A percentile compares a stretch with the other conserved stretches of the same genome.
Conservation (phyloP, 371 early-diverging fungal species). For the Actinomortierella wolfii region DNA sequence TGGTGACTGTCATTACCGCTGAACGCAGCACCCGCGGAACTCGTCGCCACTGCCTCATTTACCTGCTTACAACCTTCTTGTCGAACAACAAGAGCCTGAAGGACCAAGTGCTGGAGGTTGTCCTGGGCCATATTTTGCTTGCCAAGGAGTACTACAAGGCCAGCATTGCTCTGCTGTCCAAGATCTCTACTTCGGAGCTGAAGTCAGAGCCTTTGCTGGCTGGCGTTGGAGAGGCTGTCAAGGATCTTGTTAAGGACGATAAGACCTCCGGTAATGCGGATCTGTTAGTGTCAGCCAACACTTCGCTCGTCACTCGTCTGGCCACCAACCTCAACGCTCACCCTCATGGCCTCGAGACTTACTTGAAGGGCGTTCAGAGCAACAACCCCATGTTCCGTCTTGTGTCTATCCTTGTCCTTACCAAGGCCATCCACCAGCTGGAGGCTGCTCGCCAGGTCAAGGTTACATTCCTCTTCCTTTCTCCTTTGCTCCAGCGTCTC, state of each 20-base stretch:
- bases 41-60: conserved; percentile 36
- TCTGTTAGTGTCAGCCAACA: conserved; percentile 17
- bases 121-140: conserved; percentile 30
- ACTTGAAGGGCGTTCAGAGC: conserved; percentile 34
- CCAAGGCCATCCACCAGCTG: conserved; percentile 26
- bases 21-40: conserved; percentile 22
- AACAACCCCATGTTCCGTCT: conserved; percentile 20
- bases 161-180: conserved; percentile 28
- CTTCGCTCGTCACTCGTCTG: conserved; percentile 25
- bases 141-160: conserved; percentile 42
- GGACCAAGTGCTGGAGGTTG: conserved; percentile 25
- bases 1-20: conserved; percentile 32
- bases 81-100: conserved; percentile 28
- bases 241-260: conserved; percentile 25
- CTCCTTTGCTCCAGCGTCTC: conserved; percentile 21
- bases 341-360: conserved; percentile 20
- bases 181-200: conserved; percentile 35
- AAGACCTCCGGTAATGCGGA: conserved; percentile 6
- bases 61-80: conserved; percentile 43
- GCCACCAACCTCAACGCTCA: conserved; percentile 49
- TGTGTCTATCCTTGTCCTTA: conserved; percentile 43
- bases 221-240: conserved; percentile 16
- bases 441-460: conserved; percentile 27
- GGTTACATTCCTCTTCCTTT: conserved; percentile 19
- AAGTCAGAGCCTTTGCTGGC: conserved; percentile 46